Conservation (phyloP, 2,329 filamentous ascomycete genomes). For the Cadophora sp. region DNA sequence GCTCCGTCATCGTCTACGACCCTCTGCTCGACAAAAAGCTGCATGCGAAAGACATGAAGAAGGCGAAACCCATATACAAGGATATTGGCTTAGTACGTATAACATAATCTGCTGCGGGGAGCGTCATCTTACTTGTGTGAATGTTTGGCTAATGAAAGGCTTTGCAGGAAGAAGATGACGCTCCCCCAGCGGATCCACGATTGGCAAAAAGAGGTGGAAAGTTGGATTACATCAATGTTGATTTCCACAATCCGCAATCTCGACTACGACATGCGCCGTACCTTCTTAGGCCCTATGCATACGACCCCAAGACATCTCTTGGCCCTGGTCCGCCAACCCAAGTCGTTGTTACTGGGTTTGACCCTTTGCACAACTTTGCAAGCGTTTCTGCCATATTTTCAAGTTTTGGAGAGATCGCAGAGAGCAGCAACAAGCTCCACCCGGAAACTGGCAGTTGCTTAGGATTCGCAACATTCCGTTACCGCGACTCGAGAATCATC, state of each 20-base stretch:
- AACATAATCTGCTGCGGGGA: constrained; percentile 51
- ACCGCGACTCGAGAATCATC: constrained; percentile 69
- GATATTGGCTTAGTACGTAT: constrained; percentile 72
- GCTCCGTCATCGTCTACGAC: constrained; percentile 66
- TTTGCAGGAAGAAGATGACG: constrained; percentile 81
- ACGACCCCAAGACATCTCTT: constrained; percentile 82
- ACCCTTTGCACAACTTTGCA: constrained; percentile 82
- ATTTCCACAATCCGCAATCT: constrained; percentile 73
- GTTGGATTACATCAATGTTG: constrained; percentile 71
- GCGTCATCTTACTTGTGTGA: constrained; percentile 64
- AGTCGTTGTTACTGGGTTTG: constrained; percentile 94
- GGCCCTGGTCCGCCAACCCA: constrained; percentile 90
- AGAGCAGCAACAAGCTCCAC: constrained; percentile 93
- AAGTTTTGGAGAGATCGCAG: constrained; percentile 84
- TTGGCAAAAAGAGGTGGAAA: constrained; percentile 69
- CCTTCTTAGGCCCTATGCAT: constrained; percentile 79
- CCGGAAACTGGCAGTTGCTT: constrained; percentile 93
- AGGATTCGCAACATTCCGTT: constrained; percentile 90
- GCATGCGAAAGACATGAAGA: constrained; percentile 59
- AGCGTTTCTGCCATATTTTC: constrained; percentile 80
- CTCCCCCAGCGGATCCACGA: constrained; percentile 82
- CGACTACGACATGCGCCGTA: constrained; percentile 77
- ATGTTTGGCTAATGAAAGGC: constrained; percentile 61
- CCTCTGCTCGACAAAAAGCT: constrained; percentile 49
- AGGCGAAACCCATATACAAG: constrained; percentile 65